phyloP scores from a whole-genome alignment of 2,329 filamentous ascomycete genomes.

The Tolypocladium inflatum region DNA sequence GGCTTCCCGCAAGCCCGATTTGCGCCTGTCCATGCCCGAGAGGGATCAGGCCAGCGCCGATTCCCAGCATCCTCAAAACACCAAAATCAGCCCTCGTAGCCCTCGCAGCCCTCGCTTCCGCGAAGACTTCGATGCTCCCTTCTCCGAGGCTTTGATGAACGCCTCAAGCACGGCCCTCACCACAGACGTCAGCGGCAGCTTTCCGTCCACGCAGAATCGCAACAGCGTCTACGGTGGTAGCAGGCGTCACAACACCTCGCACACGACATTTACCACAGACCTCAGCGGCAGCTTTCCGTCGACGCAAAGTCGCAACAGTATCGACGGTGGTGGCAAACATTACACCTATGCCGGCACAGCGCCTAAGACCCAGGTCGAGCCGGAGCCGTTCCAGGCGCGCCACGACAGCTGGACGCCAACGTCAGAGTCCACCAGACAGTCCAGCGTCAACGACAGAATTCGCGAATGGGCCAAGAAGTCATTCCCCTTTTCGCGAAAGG shows the following conservation, averaged over 20 bases:
- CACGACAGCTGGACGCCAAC: conserved; percentile 16
- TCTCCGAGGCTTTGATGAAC: conserved; percentile 24
- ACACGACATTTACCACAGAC: conserved; percentile 16
- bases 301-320: conserved; percentile 13
- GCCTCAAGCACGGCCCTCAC: conserved; percentile 17
- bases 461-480: conserved; percentile 24
- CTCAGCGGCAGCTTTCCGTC: conserved; percentile 14
- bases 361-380: not conserved
- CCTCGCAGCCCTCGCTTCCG: conserved; percentile 26
- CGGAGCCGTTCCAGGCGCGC: conserved; percentile 1
- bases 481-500: conserved; percentile 14
- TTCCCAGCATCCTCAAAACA: conserved; percentile 7
- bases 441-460: conserved; percentile 22
- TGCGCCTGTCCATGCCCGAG: conserved; percentile 5
- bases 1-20: conserved; percentile 16
- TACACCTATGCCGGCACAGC: not conserved
- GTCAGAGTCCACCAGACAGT: conserved; percentile 15
- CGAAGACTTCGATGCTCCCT: conserved; percentile 29
- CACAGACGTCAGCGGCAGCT: conserved; percentile 14
- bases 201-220: conserved; percentile 13
- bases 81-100: conserved; percentile 16
- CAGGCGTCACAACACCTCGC: conserved; percentile 15
- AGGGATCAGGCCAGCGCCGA: conserved; percentile 3
- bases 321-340: conserved; percentile 13
- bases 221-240: conserved; percentile 16